phyloP scores from a whole-genome alignment of 2,329 filamentous ascomycete genomes.

The Ophiocordyceps australis region DNA sequence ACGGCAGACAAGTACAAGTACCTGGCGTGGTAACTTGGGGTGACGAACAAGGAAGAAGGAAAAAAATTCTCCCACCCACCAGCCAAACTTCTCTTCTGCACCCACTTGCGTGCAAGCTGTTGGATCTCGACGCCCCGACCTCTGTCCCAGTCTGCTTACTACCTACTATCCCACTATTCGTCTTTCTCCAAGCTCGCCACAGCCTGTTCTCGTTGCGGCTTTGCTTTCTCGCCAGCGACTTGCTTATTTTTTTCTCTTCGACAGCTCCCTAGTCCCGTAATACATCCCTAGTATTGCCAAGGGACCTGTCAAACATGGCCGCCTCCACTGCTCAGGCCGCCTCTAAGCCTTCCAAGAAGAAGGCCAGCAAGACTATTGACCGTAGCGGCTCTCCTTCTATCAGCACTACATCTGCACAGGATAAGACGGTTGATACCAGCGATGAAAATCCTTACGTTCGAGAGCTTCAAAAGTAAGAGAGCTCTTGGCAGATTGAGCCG shows the following conservation, averaged over 20 bases:
- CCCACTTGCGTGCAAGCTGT: too few species aligned
- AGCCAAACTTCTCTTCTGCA: too few species aligned
- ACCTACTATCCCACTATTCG: too few species aligned
- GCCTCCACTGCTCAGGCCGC: conserved; percentile 40
- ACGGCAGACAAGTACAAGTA: too few species aligned
- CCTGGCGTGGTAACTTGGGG: too few species aligned
- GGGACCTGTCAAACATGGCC: conserved; percentile 28
- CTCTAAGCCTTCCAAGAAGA: conserved; percentile 53
- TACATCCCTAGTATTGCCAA: conserved; percentile 1
- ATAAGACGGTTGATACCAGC: conserved; percentile 33
- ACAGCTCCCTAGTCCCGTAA: too few species aligned
- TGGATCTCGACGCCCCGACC: too few species aligned
- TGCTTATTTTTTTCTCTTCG: too few species aligned
- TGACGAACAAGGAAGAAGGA: too few species aligned
- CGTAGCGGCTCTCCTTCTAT: conserved; percentile 37
- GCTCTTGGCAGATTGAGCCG: background rate
- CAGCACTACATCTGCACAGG: conserved; percentile 23
- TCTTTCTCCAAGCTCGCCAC: too few species aligned
- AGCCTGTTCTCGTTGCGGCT: background rate
- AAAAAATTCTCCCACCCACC: too few species aligned
- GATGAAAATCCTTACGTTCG: conserved; percentile 64
- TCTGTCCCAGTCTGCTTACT: too few species aligned
- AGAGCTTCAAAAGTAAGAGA: conserved; percentile 71
- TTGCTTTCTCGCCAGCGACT: background rate
- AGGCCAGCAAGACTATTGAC: conserved; percentile 30